phyloP scores from a whole-genome alignment of 2,329 filamentous ascomycete genomes.

The Didymella glomerata region DNA sequence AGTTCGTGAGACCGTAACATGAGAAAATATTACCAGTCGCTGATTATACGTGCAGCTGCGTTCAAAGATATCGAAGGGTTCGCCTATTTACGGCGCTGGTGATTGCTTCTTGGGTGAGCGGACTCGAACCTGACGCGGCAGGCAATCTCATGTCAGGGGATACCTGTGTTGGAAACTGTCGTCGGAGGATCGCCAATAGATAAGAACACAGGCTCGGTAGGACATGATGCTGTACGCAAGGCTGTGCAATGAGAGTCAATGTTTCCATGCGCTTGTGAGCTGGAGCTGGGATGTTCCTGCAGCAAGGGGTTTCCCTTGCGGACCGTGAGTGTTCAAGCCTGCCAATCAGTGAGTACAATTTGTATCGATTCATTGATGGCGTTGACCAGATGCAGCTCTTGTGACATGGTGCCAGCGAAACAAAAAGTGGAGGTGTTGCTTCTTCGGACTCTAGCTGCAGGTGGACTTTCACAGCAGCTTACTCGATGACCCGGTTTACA shows the following conservation, averaged over 20 bases:
- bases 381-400: constrained; percentile 14
- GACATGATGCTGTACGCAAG: constrained; percentile 20
- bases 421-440: constrained; percentile 12
- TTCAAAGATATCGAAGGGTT: constrained; percentile 14
- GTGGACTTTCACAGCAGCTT: constrained; percentile 1
- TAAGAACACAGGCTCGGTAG: constrained; percentile 15
- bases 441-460: constrained; percentile 10
- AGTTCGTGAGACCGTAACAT: constrained; percentile 20
- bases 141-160: constrained; percentile 5
- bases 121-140: constrained; percentile 7
- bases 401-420: constrained; percentile 20
- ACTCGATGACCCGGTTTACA: constrained; percentile 5
- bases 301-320: constrained; percentile 15
- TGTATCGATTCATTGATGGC: constrained; percentile 13
- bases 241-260: constrained; percentile 16
- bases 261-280: constrained; percentile 15
- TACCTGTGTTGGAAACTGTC: constrained; percentile 7
- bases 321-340: constrained; percentile 12
- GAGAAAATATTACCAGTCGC: constrained; percentile 17
- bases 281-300: constrained; percentile 19
- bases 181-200: constrained; percentile 12
- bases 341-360: constrained; percentile 12
- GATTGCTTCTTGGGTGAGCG: constrained; percentile 10
- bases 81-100: constrained; percentile 15
- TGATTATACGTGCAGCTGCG: constrained; percentile 18